phyloP scores from a whole-genome alignment of 2,329 filamentous ascomycete genomes.

The Clarireedia monteithiana region DNA sequence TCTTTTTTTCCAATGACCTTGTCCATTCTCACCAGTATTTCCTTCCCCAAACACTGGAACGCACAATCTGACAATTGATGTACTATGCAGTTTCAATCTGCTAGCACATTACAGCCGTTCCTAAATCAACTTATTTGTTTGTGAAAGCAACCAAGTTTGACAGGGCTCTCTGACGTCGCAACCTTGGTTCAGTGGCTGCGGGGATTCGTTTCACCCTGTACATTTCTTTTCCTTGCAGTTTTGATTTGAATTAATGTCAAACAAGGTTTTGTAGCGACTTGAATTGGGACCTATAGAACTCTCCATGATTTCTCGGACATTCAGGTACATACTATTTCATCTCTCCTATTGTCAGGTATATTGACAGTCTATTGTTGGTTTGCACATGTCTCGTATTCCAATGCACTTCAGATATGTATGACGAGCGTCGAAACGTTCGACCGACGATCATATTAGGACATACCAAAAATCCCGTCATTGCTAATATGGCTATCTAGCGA shows the following conservation, averaged over 20 bases:
- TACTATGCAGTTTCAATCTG: slow-evolving; percentile 46
- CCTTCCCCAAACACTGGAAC: background rate
- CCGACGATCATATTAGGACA: too few relatives aligned
- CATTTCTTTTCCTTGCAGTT: background rate
- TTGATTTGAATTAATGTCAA: too few relatives aligned
- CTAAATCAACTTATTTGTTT: slow-evolving; percentile 39
- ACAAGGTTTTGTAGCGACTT: too few relatives aligned
- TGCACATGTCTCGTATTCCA: too few relatives aligned
- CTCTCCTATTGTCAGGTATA: too few relatives aligned
- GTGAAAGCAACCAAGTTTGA: background rate
- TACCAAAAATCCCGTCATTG: too few relatives aligned
- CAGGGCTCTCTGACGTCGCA: slow-evolving; percentile 55
- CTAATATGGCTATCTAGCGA: too few relatives aligned
- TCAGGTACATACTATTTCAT: too few relatives aligned
- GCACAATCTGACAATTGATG: slow-evolving; percentile 7
- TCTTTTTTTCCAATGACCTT: background rate
- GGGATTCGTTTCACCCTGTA: slow-evolving; percentile 54
- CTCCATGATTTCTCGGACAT: background rate
- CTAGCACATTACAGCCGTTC: slow-evolving; percentile 35
- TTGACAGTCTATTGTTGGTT: too few relatives aligned
- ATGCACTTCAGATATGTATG: too few relatives aligned
- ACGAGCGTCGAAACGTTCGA: too few relatives aligned
- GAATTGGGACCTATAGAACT: background rate
- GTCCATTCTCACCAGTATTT: background rate
- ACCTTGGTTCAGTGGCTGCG: slow-evolving; percentile 38